A percentile compares a stretch with the other conserved stretches of the same genome.
These are phyloP conservation scores for Solanum clarkiae DNA, from an alignment of 257 asterid genomes.

Conservation along the genomic window DNA sequence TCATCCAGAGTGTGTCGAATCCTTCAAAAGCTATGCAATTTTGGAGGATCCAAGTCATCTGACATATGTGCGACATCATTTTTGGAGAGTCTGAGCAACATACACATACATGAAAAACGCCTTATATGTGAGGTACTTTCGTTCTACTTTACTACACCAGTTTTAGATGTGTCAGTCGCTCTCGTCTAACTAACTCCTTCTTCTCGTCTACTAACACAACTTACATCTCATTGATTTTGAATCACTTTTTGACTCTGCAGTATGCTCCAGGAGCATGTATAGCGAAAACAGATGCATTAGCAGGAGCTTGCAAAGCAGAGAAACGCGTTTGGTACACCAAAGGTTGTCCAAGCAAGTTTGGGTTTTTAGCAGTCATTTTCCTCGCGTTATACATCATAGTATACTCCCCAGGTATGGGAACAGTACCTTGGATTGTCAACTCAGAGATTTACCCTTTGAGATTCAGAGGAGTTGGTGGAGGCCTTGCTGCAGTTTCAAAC, in stretches of 20 bases:
- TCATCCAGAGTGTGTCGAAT: not conserved
- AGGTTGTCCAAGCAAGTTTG: slow-evolving; percentile 10
- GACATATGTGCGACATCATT: not conserved
- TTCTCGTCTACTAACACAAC: not conserved
- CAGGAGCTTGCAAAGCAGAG: not conserved
- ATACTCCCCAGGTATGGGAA: slow-evolving; percentile 15
- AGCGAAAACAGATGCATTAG: not conserved
- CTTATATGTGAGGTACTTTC: not conserved
- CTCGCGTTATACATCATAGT: slow-evolving; percentile 3
- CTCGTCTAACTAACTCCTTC: not conserved
- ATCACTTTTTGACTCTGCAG: not conserved
- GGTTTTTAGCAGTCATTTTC: slow-evolving; percentile 6
- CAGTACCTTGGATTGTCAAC: slow-evolving; percentile 8
- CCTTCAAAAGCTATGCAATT: not conserved
- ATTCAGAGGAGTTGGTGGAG: slow-evolving; percentile 7
- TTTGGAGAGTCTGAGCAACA: not conserved
- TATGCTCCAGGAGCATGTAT: slow-evolving; percentile 8
- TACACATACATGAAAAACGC: not conserved
- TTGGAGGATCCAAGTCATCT: not conserved
- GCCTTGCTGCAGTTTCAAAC: slow-evolving; percentile 8
- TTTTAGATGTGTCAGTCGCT: not conserved
- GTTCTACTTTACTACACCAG: not conserved
- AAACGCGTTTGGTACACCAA: slow-evolving; percentile 6
- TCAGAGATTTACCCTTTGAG: slow-evolving; percentile 10
- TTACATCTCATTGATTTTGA: not conserved